These are phyloP conservation scores for Phytophthora parvispora DNA, from an alignment of 352 stramenopile species.

Conservation along the genomic window DNA sequence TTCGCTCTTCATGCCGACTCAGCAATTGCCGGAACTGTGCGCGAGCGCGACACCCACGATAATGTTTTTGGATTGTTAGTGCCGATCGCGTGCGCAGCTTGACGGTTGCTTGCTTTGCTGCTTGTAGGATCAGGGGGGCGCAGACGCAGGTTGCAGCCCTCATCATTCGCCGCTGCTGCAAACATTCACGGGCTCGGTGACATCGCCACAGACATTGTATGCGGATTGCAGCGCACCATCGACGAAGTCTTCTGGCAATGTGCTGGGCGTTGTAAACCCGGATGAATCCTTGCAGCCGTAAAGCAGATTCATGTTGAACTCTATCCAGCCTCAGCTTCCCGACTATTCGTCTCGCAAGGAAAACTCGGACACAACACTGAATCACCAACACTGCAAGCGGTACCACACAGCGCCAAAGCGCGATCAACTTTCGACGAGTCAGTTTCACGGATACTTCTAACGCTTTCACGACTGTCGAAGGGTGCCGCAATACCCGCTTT, in stretches of 20 bases:
- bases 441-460: slow-evolving; percentile 52
- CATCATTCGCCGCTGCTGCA: slow-evolving; percentile 28
- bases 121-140: slow-evolving; percentile 16
- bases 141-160: slow-evolving; percentile 28
- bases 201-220: slow-evolving; percentile 70
- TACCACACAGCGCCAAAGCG: slow-evolving; percentile 37
- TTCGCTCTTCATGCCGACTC: slow-evolving; percentile 38
- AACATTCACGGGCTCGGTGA: slow-evolving; percentile 23
- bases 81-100: slow-evolving; percentile 38
- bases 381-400: slow-evolving; percentile 33
- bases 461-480: slow-evolving; percentile 42
- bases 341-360: slow-evolving; percentile 36
- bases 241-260: slow-evolving; percentile 30
- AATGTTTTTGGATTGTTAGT: slow-evolving; percentile 51
- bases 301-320: slow-evolving; percentile 24
- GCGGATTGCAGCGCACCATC: slow-evolving; percentile 32
- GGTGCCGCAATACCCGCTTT: slow-evolving; percentile 48
- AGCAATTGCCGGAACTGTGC: slow-evolving; percentile 44
- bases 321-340: slow-evolving; percentile 26
- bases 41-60: slow-evolving; percentile 49
- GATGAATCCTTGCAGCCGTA: slow-evolving; percentile 57
- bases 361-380: slow-evolving; percentile 47
- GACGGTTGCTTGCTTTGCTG: slow-evolving; percentile 22
- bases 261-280: slow-evolving; percentile 49
- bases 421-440: slow-evolving; percentile 26